Evolutionary conservation across 2,329 filamentous ascomycete genomes (phyloP), one percentile per base, ranked within the genome.

Genomic region (Calonectria fujianensis): DNA sequence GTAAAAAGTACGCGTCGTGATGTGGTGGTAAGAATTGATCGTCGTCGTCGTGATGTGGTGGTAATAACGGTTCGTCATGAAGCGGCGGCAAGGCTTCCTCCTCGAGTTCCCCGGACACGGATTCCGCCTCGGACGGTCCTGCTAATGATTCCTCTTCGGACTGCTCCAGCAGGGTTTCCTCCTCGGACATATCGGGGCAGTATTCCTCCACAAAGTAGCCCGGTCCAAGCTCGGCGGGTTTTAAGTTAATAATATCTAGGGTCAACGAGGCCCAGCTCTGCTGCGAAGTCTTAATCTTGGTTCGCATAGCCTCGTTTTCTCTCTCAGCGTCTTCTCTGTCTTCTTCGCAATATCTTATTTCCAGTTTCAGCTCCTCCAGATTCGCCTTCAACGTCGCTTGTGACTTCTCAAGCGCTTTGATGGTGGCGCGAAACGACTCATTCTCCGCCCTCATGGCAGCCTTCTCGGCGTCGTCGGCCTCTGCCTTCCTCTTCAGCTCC

Each of bases 381-480:
- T 63, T 27, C 24, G 57, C 35, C 32, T 29, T 39, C 35, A 57
- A 35, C 3, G 52, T 32, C 35, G 52, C 31, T 57, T 57, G 29
- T 11, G 29, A 35, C 29, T 57, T 35, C 6, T 57, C 31, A 57
- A 57, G 31, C 11, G 31, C 29, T 31, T 57, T 35, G 52, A 57
- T 57, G 52, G 52, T 32, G 52, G 52, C 27, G 16, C 52, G 52
- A 31, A 57, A 35, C 10, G 52, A 57, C 29, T 35, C 29, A 32
- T 57, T 57, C n/a, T 57, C 29, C 6, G 52, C 52, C 18, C 18
- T 57, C 11, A 37, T 39, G 14, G 35, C 35, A 16, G 57, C 35
- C 37, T 63, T 63, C 13, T 63, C 57, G 14, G 57, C 57, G 16
- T 63, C 57, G 57, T 63, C 37, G 35, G 57, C 57, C 6, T 63